Evolutionary conservation across 768 basidiomycete genomes (phyloP).

Genomic region (Trametes elegans): DNA sequence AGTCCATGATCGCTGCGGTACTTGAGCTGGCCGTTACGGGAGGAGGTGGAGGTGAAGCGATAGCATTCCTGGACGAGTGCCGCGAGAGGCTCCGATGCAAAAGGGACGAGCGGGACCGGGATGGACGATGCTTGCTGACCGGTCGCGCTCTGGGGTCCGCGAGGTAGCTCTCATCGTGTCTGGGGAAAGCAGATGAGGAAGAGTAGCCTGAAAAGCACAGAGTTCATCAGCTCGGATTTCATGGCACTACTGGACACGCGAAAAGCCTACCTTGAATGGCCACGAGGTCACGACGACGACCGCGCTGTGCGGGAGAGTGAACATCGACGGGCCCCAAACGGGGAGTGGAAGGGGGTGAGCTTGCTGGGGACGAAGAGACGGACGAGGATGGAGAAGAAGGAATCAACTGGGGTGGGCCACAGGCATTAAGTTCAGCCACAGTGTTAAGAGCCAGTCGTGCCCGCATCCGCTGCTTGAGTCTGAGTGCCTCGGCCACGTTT

Average conservation of each 20-base stretch:
- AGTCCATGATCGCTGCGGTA: background rate
- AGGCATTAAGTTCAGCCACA: background rate
- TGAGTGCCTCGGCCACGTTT: conserved; percentile 3
- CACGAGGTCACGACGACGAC: background rate
- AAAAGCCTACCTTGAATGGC: background rate
- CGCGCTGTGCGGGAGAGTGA: background rate
- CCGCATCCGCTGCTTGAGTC: conserved; percentile 4
- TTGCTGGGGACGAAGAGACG: background rate
- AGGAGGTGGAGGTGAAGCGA: background rate
- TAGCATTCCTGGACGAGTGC: background rate
- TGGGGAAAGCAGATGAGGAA: background rate
- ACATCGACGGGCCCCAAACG: background rate
- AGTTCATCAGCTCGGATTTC: too few species aligned
- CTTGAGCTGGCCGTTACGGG: background rate
- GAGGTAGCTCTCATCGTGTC: background rate
- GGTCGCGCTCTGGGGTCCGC: background rate
- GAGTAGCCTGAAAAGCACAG: too few species aligned
- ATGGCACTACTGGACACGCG: too few species aligned
- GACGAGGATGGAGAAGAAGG: background rate
- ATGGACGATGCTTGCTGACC: background rate
- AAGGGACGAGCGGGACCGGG: background rate
- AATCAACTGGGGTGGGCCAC: background rate
- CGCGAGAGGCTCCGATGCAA: background rate
- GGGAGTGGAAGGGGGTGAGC: background rate
- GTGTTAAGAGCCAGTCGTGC: background rate